Evolutionary conservation across 2,329 filamentous ascomycete genomes (phyloP).

Genomic region (Penicillium sp.): DNA sequence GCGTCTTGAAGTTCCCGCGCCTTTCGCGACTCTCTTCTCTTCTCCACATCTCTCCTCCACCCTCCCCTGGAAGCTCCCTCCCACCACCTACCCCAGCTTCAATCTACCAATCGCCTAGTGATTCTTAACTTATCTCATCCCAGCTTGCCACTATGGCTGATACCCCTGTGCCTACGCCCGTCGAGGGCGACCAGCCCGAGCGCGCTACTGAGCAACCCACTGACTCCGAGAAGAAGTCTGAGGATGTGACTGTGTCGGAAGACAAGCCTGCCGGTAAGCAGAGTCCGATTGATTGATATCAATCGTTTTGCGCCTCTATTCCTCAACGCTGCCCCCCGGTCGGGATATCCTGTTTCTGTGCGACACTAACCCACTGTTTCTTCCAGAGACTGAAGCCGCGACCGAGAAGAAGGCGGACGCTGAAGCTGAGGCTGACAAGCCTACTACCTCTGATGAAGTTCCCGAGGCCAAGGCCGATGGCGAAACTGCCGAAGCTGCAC

Average conservation of each 20-base stretch:
- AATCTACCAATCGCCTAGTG: constrained; percentile 12
- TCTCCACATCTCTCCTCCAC: constrained; percentile 25
- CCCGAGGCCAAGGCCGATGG: constrained; percentile 29
- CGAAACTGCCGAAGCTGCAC: constrained; percentile 17
- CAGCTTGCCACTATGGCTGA: constrained; percentile 38
- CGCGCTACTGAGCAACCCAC: constrained; percentile 27
- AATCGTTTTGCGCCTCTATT: background rate
- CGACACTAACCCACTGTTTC: constrained; percentile 20
- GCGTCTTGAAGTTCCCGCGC: constrained; percentile 28
- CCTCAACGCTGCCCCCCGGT: background rate
- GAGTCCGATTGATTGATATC: background rate
- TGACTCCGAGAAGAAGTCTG: constrained; percentile 29
- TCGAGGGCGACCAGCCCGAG: constrained; percentile 35
- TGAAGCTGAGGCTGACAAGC: constrained; percentile 30
- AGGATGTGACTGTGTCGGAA: constrained; percentile 20
- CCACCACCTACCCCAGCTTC: constrained; percentile 12
- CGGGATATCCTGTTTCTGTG: constrained; percentile 12
- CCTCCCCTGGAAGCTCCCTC: constrained; percentile 24
- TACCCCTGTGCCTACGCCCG: constrained; percentile 33
- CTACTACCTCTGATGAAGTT: constrained; percentile 22
- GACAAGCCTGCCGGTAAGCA: constrained; percentile 23
- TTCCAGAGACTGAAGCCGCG: constrained; percentile 19
- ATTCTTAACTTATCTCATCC: constrained; percentile 16
- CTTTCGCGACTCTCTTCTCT: constrained; percentile 29
- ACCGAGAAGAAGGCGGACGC: constrained; percentile 31